phyloP scores from a whole-genome alignment of 805 yeast genomes.

The Sungouiozyma intestinalis region DNA sequence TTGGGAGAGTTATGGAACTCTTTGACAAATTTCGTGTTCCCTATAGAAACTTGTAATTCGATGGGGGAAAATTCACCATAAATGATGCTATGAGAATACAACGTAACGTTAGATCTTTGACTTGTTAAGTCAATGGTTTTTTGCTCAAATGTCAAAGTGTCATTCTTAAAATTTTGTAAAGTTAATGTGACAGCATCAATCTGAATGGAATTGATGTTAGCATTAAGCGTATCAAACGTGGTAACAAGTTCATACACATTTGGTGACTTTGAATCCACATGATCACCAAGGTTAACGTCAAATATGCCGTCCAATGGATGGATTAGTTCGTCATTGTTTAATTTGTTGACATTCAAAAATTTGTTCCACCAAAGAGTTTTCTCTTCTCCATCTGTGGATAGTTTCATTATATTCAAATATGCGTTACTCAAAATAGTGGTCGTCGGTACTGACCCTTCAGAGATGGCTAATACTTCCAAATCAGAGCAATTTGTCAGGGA shows the following conservation, averaged over 20 bases:
- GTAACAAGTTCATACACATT: constrained; percentile 17
- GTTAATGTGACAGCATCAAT: constrained; percentile 13
- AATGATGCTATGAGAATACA: constrained; percentile 14
- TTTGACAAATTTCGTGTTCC: constrained; percentile 19
- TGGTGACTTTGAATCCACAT: constrained; percentile 6
- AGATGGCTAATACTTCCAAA: constrained; percentile 14
- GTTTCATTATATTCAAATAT: constrained; percentile 20
- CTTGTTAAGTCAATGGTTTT: constrained; percentile 5
- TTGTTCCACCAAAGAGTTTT: constrained; percentile 19
- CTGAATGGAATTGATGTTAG: constrained; percentile 10
- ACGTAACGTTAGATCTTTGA: constrained; percentile 4
- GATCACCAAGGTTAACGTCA: constrained; percentile 5
- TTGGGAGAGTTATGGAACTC: constrained; percentile 10
- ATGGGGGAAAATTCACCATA: constrained; percentile 18
- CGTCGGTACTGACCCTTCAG: constrained; percentile 18
- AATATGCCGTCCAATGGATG: constrained; percentile 21
- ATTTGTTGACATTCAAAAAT: constrained; percentile 14
- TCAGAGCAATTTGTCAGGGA: constrained; percentile 39
- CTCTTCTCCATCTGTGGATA: constrained; percentile 10
- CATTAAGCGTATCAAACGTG: constrained; percentile 8
- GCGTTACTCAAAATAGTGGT: constrained; percentile 22
- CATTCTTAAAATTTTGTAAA: constrained; percentile 12
- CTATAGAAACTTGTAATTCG: constrained; percentile 17
- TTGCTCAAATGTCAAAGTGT: constrained; percentile 8
- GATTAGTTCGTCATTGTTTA: constrained; percentile 9